Evolutionary conservation across 1,284 basidiomycete species (phyloP), one percentile per base, ranked within the genome.

Genomic region (Heterobasidion irregulare): DNA sequence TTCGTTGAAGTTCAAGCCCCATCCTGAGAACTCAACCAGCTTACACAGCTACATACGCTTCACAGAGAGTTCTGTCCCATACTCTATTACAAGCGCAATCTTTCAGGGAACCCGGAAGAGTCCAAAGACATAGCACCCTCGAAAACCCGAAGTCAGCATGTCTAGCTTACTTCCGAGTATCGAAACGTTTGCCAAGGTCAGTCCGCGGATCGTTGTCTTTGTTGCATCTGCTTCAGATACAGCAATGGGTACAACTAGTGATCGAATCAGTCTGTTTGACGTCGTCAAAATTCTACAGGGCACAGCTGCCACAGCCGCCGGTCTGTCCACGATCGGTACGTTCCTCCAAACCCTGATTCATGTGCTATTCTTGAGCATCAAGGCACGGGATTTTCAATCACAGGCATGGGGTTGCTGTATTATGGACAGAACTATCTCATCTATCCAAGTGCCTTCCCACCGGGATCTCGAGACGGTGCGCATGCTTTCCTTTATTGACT

Each of bases 381-480:
- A 49, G 41, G 49, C 35, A 26, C 26, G 26, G 26, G 26, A 26
- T 26, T 56, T 57, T 49, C 26, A 53, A 41, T 46, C 53, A 46
- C 67, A 83, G 88, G 84, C 55, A 78, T 82, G 46, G 88, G 88
- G 7, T 75, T 94, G 43, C 78, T 92, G 36, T 92, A 86, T 65
- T 94, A 91, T 64, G 89, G 89, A 43, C 93, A 96, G 68, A 87
- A 86, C 65, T 87, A 81, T 59, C 75, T 96, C 53, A 94, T 96
- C 66, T 96, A 96, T 66, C 94, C 93, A 0, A 85, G 91, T 32
- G 83, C 87, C n/a, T 87, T 89, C 62, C 92, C 92, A 10, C 78
- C 83, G 19, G 92, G 91, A 4, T 92, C 92, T n/a, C 75, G 92
- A 38, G 83, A 74, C 62, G 77, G 91, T 90, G 56, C 50, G 67